Evolutionary conservation across 352 stramenopile species (phyloP).

Genomic region (Pythium brachiatum): DNA sequence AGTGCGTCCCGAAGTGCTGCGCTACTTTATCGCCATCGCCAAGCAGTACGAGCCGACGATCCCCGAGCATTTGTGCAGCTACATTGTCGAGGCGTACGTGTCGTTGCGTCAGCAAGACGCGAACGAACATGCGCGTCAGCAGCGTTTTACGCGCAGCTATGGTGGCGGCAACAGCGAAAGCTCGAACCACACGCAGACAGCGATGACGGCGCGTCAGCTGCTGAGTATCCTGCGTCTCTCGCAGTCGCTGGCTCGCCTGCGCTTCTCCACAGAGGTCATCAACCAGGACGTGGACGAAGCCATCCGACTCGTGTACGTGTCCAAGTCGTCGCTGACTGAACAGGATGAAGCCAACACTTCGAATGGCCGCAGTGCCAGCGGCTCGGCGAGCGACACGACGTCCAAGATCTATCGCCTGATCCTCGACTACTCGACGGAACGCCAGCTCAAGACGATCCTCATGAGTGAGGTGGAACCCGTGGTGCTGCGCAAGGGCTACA

Average conservation of each 20-base stretch:
- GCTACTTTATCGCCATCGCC: slow-evolving; percentile 87
- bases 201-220: slow-evolving; percentile 98
- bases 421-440: slow-evolving; percentile 90
- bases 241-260: slow-evolving; percentile 94
- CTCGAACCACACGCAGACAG: slow-evolving; percentile 91
- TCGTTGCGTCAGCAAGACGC: slow-evolving; percentile 92
- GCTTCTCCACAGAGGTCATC: slow-evolving; percentile 95
- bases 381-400: slow-evolving; percentile 83
- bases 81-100: slow-evolving; percentile 99
- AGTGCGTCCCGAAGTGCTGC: slow-evolving; percentile 89
- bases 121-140: slow-evolving; percentile 74
- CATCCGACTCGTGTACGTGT: slow-evolving; percentile 96
- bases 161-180: slow-evolving; percentile 28
- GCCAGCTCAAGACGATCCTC: slow-evolving; percentile 59
- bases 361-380: slow-evolving; percentile 27
- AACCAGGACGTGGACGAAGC: slow-evolving; percentile 98
- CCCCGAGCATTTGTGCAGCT: slow-evolving; percentile 93
- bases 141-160: slow-evolving; percentile 44
- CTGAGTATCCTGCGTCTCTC: slow-evolving; percentile 98
- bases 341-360: slow-evolving; percentile 66
- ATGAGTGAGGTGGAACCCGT: slow-evolving; percentile 93
- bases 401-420: slow-evolving; percentile 96
- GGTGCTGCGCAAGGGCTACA: slow-evolving; percentile 96
- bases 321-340: slow-evolving; percentile 94
- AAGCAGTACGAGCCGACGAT: slow-evolving; percentile 87